Evolutionary conservation across 805 yeast species (phyloP), one percentile per base, ranked within the genome.

Genomic region (Millerozyma acaciae): DNA sequence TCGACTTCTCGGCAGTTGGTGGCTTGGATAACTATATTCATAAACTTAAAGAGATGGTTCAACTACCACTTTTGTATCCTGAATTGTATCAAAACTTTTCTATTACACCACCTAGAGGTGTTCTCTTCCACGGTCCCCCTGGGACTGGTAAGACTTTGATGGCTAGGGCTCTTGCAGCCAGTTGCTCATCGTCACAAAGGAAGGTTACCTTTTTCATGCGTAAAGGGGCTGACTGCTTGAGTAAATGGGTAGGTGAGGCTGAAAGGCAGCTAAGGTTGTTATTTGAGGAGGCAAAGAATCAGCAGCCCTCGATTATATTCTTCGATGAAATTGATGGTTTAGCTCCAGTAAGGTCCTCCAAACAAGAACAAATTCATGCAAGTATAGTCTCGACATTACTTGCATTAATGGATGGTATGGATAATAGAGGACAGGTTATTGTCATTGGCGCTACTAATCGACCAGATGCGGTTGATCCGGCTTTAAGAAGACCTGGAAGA

Each of bases 171-270:
- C 65, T 93, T 32, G 98, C 98, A 2, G 93, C 97, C 0, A 84
- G 95, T 44, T 88, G 96, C 48, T 84, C 96, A 0, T 77, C 94
- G 0, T 80, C 84, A 12, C 80, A 80, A 9, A 70, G 82, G 40
- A 90, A 93, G 45, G 88, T 93, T 37, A 88, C 98, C 0, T 93
- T 93, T 51, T 93, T 88, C 60, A 93, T 93, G 98, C 68, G 99
- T 42, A 93, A 93, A 55, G 99, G 98, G 43, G 97, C 98, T 0
- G 98, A 93, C 57, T 84, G 95, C 53, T 65, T 93, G 47, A 85
- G 96, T 28, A 93, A 93, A 63, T 93, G 98, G 98, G 97, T 93
- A 3, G 98, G 98, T 50, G 98, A 93, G 59, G 97, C 97, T 5
- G 98, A 93, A 60, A 73, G 98, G 44, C 97, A 93, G 56, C 66